These are phyloP conservation scores for Claviceps fusiformis DNA, from an alignment of 2,329 filamentous ascomycete genomes.

Conservation along the genomic window DNA sequence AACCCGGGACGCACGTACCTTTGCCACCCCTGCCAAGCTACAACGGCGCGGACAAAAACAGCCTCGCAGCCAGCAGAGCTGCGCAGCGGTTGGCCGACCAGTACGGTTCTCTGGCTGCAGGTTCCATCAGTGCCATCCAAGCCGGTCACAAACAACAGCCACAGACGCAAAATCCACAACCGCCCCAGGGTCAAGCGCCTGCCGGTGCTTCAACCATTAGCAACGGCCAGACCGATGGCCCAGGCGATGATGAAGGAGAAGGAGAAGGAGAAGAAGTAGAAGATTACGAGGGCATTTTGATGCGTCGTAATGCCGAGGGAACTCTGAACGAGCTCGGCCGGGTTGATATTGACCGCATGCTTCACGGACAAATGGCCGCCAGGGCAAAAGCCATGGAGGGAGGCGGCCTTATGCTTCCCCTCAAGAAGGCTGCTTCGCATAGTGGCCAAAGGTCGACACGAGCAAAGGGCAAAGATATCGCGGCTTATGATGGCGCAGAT, in stretches of 20 bases:
- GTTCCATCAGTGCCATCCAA: slow-evolving; percentile 52
- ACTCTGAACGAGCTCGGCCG: slow-evolving; percentile 42
- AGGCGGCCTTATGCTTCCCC: slow-evolving; percentile 61
- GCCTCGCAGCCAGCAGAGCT: slow-evolving; percentile 39
- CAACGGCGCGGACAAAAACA: slow-evolving; percentile 21
- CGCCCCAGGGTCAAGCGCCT: slow-evolving; percentile 13
- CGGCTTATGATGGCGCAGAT: slow-evolving; percentile 49
- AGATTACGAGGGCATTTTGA: slow-evolving; percentile 45
- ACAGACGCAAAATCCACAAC: slow-evolving; percentile 16
- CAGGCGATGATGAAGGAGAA: slow-evolving; percentile 28
- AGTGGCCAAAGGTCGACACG: slow-evolving; percentile 7
- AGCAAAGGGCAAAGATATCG: slow-evolving; percentile 18
- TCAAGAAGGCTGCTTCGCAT: slow-evolving; percentile 39
- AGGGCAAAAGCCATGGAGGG: slow-evolving; percentile 58
- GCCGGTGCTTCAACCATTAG: slow-evolving; percentile 10
- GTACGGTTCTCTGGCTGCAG: slow-evolving; percentile 50
- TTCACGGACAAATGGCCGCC: slow-evolving; percentile 54
- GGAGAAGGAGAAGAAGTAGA: slow-evolving; percentile 35
- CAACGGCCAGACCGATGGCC: slow-evolving; percentile 60
- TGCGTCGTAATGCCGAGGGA: slow-evolving; percentile 40
- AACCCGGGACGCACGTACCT: slow-evolving; percentile 24
- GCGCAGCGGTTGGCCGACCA: slow-evolving; percentile 42
- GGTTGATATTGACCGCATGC: slow-evolving; percentile 52
- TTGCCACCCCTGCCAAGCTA: slow-evolving; percentile 20
- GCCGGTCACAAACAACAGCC: slow-evolving; percentile 21